Base-by-base conservation (phyloP, 495 filamentous ascomycete genomes). In the Trichoderma gamsii region DNA sequence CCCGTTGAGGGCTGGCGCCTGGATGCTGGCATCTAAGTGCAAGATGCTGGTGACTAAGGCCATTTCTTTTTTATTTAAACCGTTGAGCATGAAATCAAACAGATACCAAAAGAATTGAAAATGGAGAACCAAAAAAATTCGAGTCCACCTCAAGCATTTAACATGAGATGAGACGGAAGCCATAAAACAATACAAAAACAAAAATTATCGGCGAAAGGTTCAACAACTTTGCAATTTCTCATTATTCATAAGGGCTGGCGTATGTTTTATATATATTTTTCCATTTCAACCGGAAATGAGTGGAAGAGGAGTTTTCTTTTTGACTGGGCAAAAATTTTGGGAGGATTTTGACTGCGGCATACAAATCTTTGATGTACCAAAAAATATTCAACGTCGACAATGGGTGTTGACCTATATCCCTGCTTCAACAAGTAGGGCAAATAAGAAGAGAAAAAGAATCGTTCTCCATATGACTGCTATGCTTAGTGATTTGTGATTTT, bases 1-100 rank as follows among this genome's bases (percentile, higher is more conserved):
- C 95, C 95, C 66, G 90, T 97, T 68, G 85, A 86, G 81, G 84
- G 84, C 72, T 86, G 84, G 84, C 77, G 84, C 72, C 68, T 75
- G 52, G 80, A 84, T 73, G 80, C 81, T 27, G 81, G 81, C 56
- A 72, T 83, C 69, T 84, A 80, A 79, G 41, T 32, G 25, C 65
- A 61, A 15, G 27, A 61, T 61, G 56, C 56, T 61, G 51, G 35
- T 38, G 35, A 38, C 35, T n/a, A n/a, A n/a, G n/a, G n/a, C 51
- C 56, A 59, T 59, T 41, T 25, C 11, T 41, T 43, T 56, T 29
- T 29, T 15, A 32, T 25, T 35, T 32, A 68, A 63, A 4, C 18
- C 61, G 35, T 43, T 32, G 68, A 65, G 44, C 59, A 64, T 44
- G n/a, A 64, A 56, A 65, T 16, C 59, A 46, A 38, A 69, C 66